Percentiles rank a stretch among this genome's conserved stretches.
phyloP scores from a whole-genome alignment of 2,329 filamentous ascomycete genomes.

The Sarocladium kiliense region DNA sequence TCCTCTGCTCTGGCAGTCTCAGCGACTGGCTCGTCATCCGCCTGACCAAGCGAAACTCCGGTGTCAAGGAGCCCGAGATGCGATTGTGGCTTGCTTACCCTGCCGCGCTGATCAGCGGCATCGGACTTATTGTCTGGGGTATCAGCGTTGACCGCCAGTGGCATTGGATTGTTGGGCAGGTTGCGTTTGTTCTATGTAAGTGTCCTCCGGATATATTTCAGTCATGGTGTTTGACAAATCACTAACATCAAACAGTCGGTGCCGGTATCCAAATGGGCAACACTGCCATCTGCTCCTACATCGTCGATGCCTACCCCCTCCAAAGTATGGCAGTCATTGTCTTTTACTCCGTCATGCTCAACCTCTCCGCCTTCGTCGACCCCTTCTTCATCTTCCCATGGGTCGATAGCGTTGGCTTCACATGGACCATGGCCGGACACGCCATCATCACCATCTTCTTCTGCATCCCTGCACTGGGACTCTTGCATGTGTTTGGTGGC shows the following conservation, averaged over 20 bases:
- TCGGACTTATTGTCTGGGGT: slow-evolving; percentile 50
- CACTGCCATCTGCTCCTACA: slow-evolving; percentile 44
- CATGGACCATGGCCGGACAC: slow-evolving; percentile 45
- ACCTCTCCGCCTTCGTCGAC: slow-evolving; percentile 40
- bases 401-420: slow-evolving; percentile 39
- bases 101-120: slow-evolving; percentile 38
- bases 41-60: slow-evolving; percentile 37
- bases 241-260: slow-evolving; percentile 30
- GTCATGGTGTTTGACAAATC: background rate
- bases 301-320: slow-evolving; percentile 50
- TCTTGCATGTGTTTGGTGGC: slow-evolving; percentile 35
- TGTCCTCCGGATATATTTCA: slow-evolving; percentile 8
- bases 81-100: slow-evolving; percentile 52
- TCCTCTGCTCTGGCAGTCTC: slow-evolving; percentile 45
- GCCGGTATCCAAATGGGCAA: slow-evolving; percentile 54
- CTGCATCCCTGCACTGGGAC: slow-evolving; percentile 29
- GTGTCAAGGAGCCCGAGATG: slow-evolving; percentile 45
- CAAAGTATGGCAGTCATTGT: slow-evolving; percentile 49
- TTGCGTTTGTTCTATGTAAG: slow-evolving; percentile 50
- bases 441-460: slow-evolving; percentile 38
- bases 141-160: slow-evolving; percentile 45
- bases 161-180: slow-evolving; percentile 53
- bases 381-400: slow-evolving; percentile 46
- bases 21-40: slow-evolving; percentile 46
- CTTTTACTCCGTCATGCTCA: slow-evolving; percentile 50